Conservation (phyloP, 768 basidiomycete species). For the Russula foetens region DNA sequence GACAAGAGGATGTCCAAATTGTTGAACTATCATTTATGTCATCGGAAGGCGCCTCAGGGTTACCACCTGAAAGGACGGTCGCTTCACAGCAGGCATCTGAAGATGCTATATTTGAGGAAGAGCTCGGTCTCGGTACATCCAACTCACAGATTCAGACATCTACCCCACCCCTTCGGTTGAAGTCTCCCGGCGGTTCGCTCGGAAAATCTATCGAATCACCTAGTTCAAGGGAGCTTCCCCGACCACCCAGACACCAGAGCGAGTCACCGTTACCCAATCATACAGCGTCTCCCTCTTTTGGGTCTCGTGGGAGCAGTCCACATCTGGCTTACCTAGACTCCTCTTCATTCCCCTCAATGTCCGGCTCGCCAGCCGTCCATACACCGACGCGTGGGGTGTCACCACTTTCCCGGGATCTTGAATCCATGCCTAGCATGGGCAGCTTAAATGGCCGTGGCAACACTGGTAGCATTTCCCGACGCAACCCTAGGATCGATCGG, state of each 20-base stretch:
- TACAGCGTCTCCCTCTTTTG: not conserved
- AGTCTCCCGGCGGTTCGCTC: not conserved
- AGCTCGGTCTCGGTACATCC: constrained; percentile 16
- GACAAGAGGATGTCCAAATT: constrained; percentile 26
- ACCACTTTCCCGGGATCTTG: constrained; percentile 8
- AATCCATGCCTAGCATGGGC: constrained; percentile 17
- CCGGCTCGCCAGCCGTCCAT: constrained; percentile 12
- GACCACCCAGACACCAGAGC: constrained; percentile 10
- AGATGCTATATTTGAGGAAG: constrained; percentile 25
- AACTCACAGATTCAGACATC: constrained; percentile 13
- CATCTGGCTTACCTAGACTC: not conserved
- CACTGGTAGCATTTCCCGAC: constrained; percentile 22
- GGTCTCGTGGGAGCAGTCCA: not conserved
- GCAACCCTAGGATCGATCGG: constrained; percentile 41
- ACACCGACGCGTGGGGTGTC: constrained; percentile 15
- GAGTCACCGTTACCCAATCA: constrained; percentile 10
- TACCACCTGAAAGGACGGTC: constrained; percentile 17
- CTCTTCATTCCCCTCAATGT: constrained; percentile 8
- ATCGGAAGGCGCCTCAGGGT: constrained; percentile 16
- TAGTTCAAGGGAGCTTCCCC: constrained; percentile 14
- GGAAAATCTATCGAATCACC: constrained; percentile 6
- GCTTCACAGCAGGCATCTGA: constrained; percentile 33
- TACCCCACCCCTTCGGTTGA: constrained; percentile 15
- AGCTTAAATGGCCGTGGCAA: constrained; percentile 21
- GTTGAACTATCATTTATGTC: constrained; percentile 25